Evolutionary conservation across 495 filamentous ascomycete genomes (phyloP).

Genomic region (Aspergillus bridgeri): DNA sequence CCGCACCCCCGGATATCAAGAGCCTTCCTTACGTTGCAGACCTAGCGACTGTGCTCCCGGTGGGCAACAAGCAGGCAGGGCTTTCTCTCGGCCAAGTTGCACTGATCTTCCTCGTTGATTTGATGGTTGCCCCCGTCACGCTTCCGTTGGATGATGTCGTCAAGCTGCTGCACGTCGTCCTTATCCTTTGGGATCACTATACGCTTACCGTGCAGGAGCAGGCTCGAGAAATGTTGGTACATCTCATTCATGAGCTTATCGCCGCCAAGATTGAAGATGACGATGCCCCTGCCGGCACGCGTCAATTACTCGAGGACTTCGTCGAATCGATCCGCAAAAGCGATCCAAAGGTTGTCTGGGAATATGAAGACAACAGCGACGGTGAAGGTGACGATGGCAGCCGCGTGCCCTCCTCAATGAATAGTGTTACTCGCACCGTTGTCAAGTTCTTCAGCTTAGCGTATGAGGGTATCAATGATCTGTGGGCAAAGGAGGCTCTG

Average conservation of each 20-base stretch:
- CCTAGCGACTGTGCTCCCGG: constrained; percentile 70
- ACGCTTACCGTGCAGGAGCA: constrained; percentile 94
- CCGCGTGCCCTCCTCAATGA: constrained; percentile 85
- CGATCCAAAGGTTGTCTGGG: constrained; percentile 82
- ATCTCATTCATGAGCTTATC: constrained; percentile 94
- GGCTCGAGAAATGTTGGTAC: constrained; percentile 94
- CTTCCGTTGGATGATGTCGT: constrained; percentile 73
- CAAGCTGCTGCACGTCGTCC: constrained; percentile 82
- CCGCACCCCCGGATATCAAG: constrained; percentile 68
- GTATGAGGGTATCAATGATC: constrained; percentile 82
- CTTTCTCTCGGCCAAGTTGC: constrained; percentile 92
- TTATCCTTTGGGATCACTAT: constrained; percentile 96
- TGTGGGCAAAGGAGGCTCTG: constrained; percentile 85
- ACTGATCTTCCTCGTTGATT: constrained; percentile 89
- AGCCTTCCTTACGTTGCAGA: constrained; percentile 87
- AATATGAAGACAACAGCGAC: constrained; percentile 86
- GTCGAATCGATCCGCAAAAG: constrained; percentile 88
- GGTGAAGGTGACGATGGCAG: constrained; percentile 66
- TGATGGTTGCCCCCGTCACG: constrained; percentile 89
- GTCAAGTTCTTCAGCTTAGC: constrained; percentile 79
- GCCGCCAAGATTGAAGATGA: constrained; percentile 87
- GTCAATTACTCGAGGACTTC: constrained; percentile 76
- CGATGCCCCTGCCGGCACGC: constrained; percentile 58
- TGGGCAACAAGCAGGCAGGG: constrained; percentile 84
- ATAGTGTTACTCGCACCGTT: constrained; percentile 71